phyloP scores from a whole-genome alignment of 345 rosid species.

The Eutrema yunnanense region DNA sequence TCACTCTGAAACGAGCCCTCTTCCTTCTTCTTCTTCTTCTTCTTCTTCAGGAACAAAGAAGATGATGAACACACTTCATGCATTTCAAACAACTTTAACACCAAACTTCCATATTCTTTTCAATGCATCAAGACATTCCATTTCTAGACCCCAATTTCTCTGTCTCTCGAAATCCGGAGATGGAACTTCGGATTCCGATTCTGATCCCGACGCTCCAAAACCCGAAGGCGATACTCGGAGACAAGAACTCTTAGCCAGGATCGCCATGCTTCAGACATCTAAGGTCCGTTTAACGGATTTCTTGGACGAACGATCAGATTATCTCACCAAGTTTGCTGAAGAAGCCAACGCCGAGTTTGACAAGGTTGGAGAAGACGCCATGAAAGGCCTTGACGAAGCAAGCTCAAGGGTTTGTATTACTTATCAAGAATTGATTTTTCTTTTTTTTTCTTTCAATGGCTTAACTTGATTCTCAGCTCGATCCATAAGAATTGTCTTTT shows the following conservation, averaged over 20 bases:
- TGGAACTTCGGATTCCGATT: slow-evolving; percentile 21
- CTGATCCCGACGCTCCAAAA: slow-evolving; percentile 34
- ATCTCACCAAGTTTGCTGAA: slow-evolving; percentile 77
- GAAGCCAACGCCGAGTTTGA: slow-evolving; percentile 79
- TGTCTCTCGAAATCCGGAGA: slow-evolving; percentile 18
- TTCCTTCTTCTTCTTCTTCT: background rate
- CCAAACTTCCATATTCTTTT: slow-evolving; percentile 22
- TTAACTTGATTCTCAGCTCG: slow-evolving; percentile 9
- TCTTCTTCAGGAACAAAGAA: slow-evolving; percentile 8
- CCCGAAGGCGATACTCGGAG: slow-evolving; percentile 63
- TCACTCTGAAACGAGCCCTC: slow-evolving; percentile 19
- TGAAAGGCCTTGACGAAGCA: slow-evolving; percentile 84
- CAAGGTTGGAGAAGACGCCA: slow-evolving; percentile 87
- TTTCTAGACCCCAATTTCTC: slow-evolving; percentile 15
- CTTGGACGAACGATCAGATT: slow-evolving; percentile 69
- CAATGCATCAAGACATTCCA: slow-evolving; percentile 16
- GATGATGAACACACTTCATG: slow-evolving; percentile 25
- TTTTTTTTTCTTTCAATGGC: background rate
- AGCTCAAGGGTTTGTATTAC: slow-evolving; percentile 55
- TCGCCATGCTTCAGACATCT: slow-evolving; percentile 78
- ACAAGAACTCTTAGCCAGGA: slow-evolving; percentile 79
- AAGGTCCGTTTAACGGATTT: slow-evolving; percentile 86
- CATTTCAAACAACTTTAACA: slow-evolving; percentile 28
- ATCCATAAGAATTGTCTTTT: background rate
- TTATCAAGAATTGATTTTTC: too few species aligned